A percentile compares a stretch with the other conserved stretches of the same genome.
Conservation (phyloP, 2,329 filamentous ascomycete genomes). For the Chaetomiaceae sp. region DNA sequence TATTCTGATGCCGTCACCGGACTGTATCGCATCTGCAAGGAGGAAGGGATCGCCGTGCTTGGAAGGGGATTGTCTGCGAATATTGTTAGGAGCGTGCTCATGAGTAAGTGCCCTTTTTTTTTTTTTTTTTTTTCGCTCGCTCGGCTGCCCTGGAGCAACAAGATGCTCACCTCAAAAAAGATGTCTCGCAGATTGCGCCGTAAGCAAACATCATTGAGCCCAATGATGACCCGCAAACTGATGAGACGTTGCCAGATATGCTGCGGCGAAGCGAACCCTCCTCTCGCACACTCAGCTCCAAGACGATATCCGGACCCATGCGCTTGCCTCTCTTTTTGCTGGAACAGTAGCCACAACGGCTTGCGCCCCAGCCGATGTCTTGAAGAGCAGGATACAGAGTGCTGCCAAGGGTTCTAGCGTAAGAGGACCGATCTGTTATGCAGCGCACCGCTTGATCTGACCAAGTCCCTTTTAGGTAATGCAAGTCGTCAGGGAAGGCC, state of each 20-base stretch:
- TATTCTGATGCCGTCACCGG: slow-evolving; percentile 20
- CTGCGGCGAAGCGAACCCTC: slow-evolving; percentile 18
- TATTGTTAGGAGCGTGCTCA: slow-evolving; percentile 22
- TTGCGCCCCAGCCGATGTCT: slow-evolving; percentile 21
- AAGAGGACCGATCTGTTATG: neutral
- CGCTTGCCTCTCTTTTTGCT: slow-evolving; percentile 16
- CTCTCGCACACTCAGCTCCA: slow-evolving; percentile 14
- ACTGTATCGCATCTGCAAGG: slow-evolving; percentile 18
- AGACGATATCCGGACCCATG: slow-evolving; percentile 23
- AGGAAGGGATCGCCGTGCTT: slow-evolving; percentile 21
- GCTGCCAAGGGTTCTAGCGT: slow-evolving; percentile 20
- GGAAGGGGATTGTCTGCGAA: slow-evolving; percentile 22
- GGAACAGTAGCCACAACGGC: slow-evolving; percentile 22
- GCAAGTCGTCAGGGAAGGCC: slow-evolving; percentile 19
- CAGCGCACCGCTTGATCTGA: neutral
- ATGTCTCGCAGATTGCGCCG: slow-evolving; percentile 9
- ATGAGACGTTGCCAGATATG: slow-evolving; percentile 16
- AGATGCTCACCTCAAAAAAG: too few relatives aligned
- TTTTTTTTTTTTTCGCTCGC: too few relatives aligned
- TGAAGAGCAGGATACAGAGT: slow-evolving; percentile 22
- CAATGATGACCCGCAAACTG: too few relatives aligned
- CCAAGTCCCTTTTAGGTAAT: slow-evolving; percentile 15
- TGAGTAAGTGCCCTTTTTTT: slow-evolving; percentile 21
- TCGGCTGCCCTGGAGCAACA: neutral
- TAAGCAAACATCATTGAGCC: too few relatives aligned